Evolutionary conservation across 768 basidiomycete species (phyloP).

Genomic region (Inosperma sp.): DNA sequence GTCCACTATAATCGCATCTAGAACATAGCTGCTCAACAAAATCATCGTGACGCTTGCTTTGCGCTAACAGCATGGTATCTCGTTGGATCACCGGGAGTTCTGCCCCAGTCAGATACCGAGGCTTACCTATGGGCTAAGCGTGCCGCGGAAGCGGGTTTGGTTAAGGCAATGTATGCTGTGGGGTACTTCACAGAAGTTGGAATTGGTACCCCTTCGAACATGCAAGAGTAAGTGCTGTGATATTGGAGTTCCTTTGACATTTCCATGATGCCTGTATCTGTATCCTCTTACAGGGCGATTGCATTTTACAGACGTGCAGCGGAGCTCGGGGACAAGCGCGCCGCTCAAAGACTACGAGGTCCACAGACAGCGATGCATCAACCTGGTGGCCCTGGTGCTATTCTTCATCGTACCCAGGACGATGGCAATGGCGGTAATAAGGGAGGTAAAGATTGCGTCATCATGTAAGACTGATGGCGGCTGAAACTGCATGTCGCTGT

Average conservation of each 20-base stretch:
- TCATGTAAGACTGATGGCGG: conserved; percentile 70
- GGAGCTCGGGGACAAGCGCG: conserved; percentile 91
- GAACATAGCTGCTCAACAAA: conserved; percentile 98
- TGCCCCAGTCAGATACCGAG: conserved; percentile 98
- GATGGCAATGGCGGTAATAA: conserved; percentile 43
- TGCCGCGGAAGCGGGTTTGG: conserved; percentile 86
- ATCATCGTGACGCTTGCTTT: conserved; percentile 95
- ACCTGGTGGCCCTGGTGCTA: conserved; percentile 58
- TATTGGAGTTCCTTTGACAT: conserved; percentile 9
- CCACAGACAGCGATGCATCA: conserved; percentile 49
- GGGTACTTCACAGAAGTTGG: conserved; percentile 98
- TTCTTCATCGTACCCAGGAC: conserved; percentile 54
- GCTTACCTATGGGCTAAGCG: conserved; percentile 97
- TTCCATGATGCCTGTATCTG: no score
- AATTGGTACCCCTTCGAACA: conserved; percentile 69
- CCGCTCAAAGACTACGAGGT: conserved; percentile 73
- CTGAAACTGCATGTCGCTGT: no score
- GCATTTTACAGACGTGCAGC: conserved; percentile 87
- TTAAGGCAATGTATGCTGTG: conserved; percentile 96
- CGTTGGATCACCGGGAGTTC: conserved; percentile 94
- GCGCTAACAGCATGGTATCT: conserved; percentile 99
- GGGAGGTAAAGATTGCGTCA: conserved; percentile 69
- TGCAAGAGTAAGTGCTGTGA: conserved; percentile 52
- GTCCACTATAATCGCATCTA: conserved; percentile 27
- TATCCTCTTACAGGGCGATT: conserved; percentile 56